These are phyloP conservation scores for Daedaleopsis sinensis DNA, from an alignment of 768 basidiomycete genomes.

Conservation along the genomic window DNA sequence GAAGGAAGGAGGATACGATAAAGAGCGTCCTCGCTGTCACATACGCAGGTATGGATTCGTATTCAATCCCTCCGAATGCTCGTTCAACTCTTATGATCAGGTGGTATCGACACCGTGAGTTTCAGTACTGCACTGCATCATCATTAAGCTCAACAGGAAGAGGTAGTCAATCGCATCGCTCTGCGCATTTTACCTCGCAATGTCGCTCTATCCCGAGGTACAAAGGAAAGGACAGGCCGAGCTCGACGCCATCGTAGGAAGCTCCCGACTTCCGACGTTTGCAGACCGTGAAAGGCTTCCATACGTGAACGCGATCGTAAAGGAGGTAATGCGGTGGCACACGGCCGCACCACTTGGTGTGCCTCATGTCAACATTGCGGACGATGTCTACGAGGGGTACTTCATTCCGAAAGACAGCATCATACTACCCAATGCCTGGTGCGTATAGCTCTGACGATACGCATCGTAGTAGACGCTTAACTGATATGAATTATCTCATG, in stretches of 20 bases:
- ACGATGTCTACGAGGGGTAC: conserved; percentile 31
- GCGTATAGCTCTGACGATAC: neutral
- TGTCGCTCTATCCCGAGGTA: conserved; percentile 37
- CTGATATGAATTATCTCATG: neutral
- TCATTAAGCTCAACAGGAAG: neutral
- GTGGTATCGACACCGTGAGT: neutral
- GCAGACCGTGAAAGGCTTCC: conserved; percentile 24
- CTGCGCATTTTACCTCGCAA: conserved; percentile 38
- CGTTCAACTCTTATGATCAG: neutral
- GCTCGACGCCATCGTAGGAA: conserved; percentile 28
- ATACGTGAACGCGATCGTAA: conserved; percentile 27
- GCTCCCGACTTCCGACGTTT: conserved; percentile 27
- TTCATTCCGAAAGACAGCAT: conserved; percentile 30
- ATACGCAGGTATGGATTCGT: neutral
- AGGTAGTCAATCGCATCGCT: conserved; percentile 31
- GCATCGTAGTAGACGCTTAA: neutral
- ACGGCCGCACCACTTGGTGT: conserved; percentile 34
- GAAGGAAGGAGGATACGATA: neutral
- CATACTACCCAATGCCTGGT: conserved; percentile 22
- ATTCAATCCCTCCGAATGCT: neutral
- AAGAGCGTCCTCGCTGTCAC: neutral
- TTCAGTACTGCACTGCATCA: neutral
- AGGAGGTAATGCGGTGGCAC: conserved; percentile 36
- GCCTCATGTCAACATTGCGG: conserved; percentile 15
- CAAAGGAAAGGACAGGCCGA: conserved; percentile 28